These are phyloP conservation scores for Sclerotinia sclerotiorum DNA, from an alignment of 2,329 filamentous ascomycete genomes.

Conservation along the genomic window DNA sequence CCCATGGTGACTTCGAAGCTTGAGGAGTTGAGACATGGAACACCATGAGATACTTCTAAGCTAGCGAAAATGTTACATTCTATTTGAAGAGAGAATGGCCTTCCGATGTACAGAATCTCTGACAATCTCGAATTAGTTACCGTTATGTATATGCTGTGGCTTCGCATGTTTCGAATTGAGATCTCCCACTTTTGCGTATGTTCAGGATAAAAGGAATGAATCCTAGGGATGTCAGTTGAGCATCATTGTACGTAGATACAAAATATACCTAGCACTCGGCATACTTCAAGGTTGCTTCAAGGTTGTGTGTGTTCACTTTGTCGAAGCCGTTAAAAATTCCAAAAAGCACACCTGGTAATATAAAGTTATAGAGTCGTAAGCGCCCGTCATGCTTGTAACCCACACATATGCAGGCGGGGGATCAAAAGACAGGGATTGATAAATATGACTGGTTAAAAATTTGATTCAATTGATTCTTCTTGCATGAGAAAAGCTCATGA, in stretches of 20 bases:
- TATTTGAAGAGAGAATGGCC: conserved; percentile 1
- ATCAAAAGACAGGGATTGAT: conserved; percentile 20
- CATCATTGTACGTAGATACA: not conserved
- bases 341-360: not conserved
- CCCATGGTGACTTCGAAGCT: not conserved
- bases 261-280: conserved; percentile 1
- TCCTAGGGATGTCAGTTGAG: conserved; percentile 1
- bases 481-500: not conserved
- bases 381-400: conserved; percentile 14
- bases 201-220: not conserved
- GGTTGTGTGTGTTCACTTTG: conserved; percentile 9
- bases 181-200: not conserved
- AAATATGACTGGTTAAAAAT: not conserved
- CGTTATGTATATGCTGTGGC: not conserved
- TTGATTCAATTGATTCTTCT: not conserved
- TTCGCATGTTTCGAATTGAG: conserved; percentile 13
- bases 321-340: not conserved
- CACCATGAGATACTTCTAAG: not conserved
- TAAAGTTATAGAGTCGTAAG: conserved; percentile 16
- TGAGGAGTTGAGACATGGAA: not conserved
- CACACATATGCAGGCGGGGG: conserved; percentile 18
- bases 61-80: not conserved
- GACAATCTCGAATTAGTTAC: not conserved
- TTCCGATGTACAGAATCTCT: not conserved
- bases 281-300: conserved; percentile 3